Conservation (phyloP, 352 stramenopile genomes). For the Pythium scleroteichum region DNA sequence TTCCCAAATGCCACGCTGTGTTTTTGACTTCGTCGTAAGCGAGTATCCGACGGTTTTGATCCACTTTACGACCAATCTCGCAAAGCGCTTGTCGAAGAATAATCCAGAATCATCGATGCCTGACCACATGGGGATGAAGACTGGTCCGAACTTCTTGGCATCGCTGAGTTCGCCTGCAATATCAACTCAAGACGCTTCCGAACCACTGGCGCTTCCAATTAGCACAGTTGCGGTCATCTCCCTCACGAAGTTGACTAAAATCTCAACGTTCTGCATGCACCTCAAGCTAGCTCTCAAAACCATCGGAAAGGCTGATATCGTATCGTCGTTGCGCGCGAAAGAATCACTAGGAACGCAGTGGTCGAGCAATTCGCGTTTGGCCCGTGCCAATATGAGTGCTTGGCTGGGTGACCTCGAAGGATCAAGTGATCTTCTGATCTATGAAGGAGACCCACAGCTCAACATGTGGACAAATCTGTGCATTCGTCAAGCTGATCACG, state of each 20-base stretch:
- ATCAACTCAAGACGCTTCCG: slow-evolving; percentile 26
- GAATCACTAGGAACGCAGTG: slow-evolving; percentile 67
- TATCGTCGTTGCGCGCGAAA: slow-evolving; percentile 74
- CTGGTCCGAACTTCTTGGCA: slow-evolving; percentile 48
- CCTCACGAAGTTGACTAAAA: slow-evolving; percentile 71
- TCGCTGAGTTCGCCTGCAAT: slow-evolving; percentile 47
- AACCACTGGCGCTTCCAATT: slow-evolving; percentile 42
- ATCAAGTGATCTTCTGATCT: slow-evolving; percentile 76
- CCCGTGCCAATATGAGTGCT: slow-evolving; percentile 64
- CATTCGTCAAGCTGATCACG: slow-evolving; percentile 83
- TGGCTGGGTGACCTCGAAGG: slow-evolving; percentile 86
- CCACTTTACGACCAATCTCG: slow-evolving; percentile 81
- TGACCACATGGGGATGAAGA: slow-evolving; percentile 41
- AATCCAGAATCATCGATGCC: slow-evolving; percentile 34
- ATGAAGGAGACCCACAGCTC: slow-evolving; percentile 71
- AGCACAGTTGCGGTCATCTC: slow-evolving; percentile 79
- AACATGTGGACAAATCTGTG: slow-evolving; percentile 84
- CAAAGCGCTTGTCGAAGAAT: slow-evolving; percentile 54
- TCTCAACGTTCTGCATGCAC: slow-evolving; percentile 74
- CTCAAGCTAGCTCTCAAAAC: slow-evolving; percentile 65
- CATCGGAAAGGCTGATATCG: slow-evolving; percentile 58
- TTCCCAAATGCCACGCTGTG: slow-evolving; percentile 83
- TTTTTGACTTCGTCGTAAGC: slow-evolving; percentile 85
- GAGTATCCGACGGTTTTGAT: slow-evolving; percentile 65
- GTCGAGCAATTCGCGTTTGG: slow-evolving; percentile 66